Evolutionary conservation across 495 filamentous ascomycete genomes (phyloP).

Genomic region (Paragyromitra xinjiangensis): DNA sequence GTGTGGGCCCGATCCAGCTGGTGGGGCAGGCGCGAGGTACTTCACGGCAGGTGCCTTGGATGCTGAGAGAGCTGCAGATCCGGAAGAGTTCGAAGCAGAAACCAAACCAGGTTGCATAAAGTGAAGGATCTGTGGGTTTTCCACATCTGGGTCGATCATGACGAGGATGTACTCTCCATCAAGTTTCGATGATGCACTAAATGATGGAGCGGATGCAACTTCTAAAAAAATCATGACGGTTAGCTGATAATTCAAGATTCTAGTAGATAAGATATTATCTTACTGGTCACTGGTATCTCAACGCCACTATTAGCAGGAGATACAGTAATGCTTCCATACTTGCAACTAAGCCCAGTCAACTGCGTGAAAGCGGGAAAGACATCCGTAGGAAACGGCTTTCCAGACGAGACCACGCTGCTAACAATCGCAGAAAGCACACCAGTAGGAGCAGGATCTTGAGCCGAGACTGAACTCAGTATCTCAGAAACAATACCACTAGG

Average conservation of each 20-base stretch:
- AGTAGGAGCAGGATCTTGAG: neutral
- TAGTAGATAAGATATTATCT: neutral
- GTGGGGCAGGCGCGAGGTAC: constrained; percentile 20
- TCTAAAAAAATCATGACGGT: constrained; percentile 12
- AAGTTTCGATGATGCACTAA: constrained; percentile 24
- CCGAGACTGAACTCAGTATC: neutral
- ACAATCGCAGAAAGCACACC: neutral
- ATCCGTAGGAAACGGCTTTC: constrained; percentile 17
- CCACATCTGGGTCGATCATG: constrained; percentile 29
- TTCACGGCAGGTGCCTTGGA: constrained; percentile 12
- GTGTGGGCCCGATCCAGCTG: constrained; percentile 16
- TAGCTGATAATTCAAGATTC: neutral
- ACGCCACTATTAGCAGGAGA: constrained; percentile 24
- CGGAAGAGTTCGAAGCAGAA: neutral
- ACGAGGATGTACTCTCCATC: constrained; percentile 24
- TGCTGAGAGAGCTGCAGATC: constrained; percentile 16
- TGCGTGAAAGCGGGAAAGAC: constrained; percentile 20
- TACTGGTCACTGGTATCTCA: constrained; percentile 26
- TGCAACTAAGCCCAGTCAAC: constrained; percentile 21
- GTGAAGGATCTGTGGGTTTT: constrained; percentile 24
- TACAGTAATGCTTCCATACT: constrained; percentile 10
- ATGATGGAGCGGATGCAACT: constrained; percentile 26
- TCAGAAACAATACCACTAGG: neutral
- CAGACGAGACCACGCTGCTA: neutral
- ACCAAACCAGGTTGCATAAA: constrained; percentile 36